Evolutionary conservation across 2,329 filamentous ascomycete species (phyloP).

Genomic region (Aspergillus sp.): DNA sequence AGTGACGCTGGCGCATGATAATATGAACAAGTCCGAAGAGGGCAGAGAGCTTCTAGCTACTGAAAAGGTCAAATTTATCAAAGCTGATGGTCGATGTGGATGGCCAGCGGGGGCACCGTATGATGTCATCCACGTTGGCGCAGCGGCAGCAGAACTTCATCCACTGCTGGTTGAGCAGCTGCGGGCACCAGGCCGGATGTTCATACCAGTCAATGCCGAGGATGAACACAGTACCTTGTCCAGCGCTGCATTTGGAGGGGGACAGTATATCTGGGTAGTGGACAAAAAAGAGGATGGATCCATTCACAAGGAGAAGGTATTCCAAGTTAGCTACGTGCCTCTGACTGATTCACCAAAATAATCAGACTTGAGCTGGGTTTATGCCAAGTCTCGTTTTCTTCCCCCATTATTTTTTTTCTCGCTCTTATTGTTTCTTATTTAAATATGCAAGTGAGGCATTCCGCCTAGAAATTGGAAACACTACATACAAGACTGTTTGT

Average conservation of each 20-base stretch:
- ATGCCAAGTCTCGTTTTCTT: no score
- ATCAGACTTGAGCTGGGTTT: not conserved
- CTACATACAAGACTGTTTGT: not conserved
- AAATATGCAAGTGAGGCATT: not conserved
- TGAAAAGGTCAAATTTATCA: conserved; percentile 69
- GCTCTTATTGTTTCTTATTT: not conserved
- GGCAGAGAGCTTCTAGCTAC: conserved; percentile 61
- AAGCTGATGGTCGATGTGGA: conserved; percentile 71
- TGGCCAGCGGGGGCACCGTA: conserved; percentile 64
- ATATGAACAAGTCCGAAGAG: conserved; percentile 63
- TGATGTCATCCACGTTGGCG: conserved; percentile 95
- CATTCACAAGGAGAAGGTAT: conserved; percentile 56
- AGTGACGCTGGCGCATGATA: conserved; percentile 61
- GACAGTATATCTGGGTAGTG: conserved; percentile 63
- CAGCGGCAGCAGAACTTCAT: conserved; percentile 75
- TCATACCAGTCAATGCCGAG: conserved; percentile 61
- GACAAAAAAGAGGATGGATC: conserved; percentile 62
- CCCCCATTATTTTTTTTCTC: no score
- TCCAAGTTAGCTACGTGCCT: conserved; percentile 65
- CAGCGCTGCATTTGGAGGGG: conserved; percentile 26
- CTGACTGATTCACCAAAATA: conserved; percentile 58
- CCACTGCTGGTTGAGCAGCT: conserved; percentile 73
- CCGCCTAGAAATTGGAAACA: not conserved
- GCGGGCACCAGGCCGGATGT: conserved; percentile 70
- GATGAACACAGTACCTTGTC: conserved; percentile 25